Percentiles rank a stretch among this genome's conserved stretches.
phyloP scores from a whole-genome alignment of 768 basidiomycete genomes.

The Leccinum subgranulosum region DNA sequence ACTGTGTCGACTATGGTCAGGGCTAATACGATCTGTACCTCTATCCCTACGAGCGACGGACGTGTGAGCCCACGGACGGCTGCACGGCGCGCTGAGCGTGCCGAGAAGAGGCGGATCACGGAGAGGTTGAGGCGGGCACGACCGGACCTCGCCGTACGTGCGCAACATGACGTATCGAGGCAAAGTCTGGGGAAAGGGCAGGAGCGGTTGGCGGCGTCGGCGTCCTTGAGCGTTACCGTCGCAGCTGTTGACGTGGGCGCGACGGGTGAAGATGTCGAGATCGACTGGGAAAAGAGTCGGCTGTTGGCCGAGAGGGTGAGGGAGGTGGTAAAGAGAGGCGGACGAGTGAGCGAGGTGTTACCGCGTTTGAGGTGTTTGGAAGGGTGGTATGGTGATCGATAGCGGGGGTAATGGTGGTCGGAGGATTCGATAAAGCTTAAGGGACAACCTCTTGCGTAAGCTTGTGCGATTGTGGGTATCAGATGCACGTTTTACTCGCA shows the following conservation, averaged over 20 bases:
- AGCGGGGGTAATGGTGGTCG: neutral
- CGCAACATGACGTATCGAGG: constrained; percentile 1
- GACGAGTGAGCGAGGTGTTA: constrained; percentile 21
- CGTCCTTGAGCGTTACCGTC: neutral
- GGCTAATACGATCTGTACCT: neutral
- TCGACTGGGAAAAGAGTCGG: constrained; percentile 30
- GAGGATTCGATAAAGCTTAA: neutral
- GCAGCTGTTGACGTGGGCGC: no score
- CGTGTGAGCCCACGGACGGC: constrained; percentile 18
- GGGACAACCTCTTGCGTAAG: neutral
- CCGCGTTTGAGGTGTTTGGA: constrained; percentile 26
- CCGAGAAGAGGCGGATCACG: constrained; percentile 26
- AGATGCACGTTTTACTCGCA: no score
- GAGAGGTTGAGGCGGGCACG: constrained; percentile 43
- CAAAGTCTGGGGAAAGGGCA: no score
- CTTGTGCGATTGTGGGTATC: neutral
- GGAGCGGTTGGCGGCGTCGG: neutral
- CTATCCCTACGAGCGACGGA: neutral
- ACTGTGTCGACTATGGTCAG: neutral
- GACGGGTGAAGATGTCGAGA: constrained; percentile 7
- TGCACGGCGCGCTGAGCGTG: constrained; percentile 17
- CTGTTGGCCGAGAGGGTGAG: constrained; percentile 21
- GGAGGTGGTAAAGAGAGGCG: constrained; percentile 19
- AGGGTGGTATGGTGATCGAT: constrained; percentile 9
- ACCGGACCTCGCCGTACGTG: constrained; percentile 38